These are phyloP conservation scores for Russula sp. DNA, from an alignment of 768 basidiomycete genomes.

Conservation along the genomic window DNA sequence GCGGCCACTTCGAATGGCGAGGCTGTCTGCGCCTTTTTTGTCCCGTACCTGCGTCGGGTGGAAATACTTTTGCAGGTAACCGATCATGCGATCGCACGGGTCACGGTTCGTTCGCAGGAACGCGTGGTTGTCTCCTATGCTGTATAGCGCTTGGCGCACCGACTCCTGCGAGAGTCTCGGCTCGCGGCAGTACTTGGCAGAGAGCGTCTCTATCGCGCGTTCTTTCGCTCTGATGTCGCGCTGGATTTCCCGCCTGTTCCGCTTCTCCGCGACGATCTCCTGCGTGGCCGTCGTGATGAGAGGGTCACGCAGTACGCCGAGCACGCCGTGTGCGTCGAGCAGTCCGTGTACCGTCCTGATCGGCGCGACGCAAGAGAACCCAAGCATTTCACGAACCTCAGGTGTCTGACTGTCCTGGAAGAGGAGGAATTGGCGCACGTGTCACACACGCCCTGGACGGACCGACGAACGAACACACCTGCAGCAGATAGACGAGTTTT, in stretches of 20 bases:
- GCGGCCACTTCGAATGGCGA: conserved; percentile 77
- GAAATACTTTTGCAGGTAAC: conserved; percentile 67
- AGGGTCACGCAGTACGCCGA: conserved; percentile 69
- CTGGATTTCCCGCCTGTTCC: conserved; percentile 70
- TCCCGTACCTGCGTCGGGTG: conserved; percentile 64
- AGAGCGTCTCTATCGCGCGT: conserved; percentile 71
- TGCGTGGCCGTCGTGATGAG: conserved; percentile 69
- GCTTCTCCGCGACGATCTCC: conserved; percentile 69
- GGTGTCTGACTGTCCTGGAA: conserved; percentile 74
- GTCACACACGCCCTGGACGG: neutral
- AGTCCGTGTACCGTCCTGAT: conserved; percentile 69
- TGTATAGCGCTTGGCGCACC: conserved; percentile 74
- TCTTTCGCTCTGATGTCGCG: conserved; percentile 80
- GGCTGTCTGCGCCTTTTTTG: conserved; percentile 41
- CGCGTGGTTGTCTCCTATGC: conserved; percentile 86
- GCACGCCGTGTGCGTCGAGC: conserved; percentile 54
- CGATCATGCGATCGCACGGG: conserved; percentile 81
- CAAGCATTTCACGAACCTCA: conserved; percentile 73
- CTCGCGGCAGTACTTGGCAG: conserved; percentile 50
- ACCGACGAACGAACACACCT: conserved; percentile 49
- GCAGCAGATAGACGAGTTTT: conserved; percentile 75
- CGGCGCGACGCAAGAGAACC: conserved; percentile 69
- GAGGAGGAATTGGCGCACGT: conserved; percentile 11
- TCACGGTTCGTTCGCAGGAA: conserved; percentile 83
- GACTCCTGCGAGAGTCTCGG: conserved; percentile 52